These are phyloP conservation scores for Colletotrichum sp. DNA, from an alignment of 2,329 filamentous ascomycete species.

Conservation along the genomic window DNA sequence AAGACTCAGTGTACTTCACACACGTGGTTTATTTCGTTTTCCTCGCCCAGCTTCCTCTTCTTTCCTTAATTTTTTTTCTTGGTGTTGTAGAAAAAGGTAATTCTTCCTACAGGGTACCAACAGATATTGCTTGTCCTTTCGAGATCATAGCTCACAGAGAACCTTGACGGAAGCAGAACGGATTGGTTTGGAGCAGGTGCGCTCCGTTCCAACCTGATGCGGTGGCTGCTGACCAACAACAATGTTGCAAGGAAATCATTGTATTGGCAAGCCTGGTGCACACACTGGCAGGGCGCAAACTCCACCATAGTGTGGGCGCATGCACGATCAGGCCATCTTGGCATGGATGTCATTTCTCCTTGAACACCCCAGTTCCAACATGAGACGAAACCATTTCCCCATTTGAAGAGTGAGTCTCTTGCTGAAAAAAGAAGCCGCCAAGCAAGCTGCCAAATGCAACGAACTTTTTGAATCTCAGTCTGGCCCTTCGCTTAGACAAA, in stretches of 20 bases:
- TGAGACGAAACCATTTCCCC: neutral
- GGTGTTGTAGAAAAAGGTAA: neutral
- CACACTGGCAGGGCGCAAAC: neutral
- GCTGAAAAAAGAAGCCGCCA: neutral
- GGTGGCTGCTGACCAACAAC: neutral
- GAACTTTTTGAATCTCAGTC: neutral
- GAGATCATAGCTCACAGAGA: neutral
- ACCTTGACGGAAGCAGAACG: neutral
- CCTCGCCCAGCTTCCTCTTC: neutral
- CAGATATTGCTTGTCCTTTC: neutral
- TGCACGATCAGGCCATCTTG: neutral
- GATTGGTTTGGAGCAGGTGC: neutral
- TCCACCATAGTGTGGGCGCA: neutral
- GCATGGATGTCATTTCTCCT: neutral
- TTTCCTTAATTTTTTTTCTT: neutral
- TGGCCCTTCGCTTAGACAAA: constrained; percentile 1
- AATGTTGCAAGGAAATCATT: neutral
- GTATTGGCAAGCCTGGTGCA: neutral
- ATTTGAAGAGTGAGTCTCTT: neutral
- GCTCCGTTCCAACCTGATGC: neutral
- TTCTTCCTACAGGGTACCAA: neutral
- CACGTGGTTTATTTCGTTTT: neutral
- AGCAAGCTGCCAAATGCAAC: constrained; percentile 1
- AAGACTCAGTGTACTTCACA: neutral
- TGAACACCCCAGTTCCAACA: neutral